phyloP scores from a whole-genome alignment of 768 basidiomycete species.

The Mycena vitilis region DNA sequence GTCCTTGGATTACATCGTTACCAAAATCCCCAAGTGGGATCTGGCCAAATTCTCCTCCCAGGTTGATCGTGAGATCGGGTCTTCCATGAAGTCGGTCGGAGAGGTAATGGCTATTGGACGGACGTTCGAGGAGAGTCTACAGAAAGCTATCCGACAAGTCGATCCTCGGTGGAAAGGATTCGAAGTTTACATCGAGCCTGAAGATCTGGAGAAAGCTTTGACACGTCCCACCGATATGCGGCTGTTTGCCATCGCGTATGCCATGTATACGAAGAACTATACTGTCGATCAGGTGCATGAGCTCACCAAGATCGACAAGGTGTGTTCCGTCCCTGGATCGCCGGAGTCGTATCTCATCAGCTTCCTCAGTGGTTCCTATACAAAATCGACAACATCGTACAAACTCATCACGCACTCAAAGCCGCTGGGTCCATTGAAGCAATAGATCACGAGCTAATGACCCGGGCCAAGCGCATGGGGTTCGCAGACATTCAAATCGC shows the following conservation, averaged over 20 bases:
- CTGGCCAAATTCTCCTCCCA: conserved; percentile 96
- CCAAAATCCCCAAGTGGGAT: conserved; percentile 99
- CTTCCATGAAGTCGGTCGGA: conserved; percentile 99
- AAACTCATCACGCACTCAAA: conserved; percentile 82
- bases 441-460: conserved; percentile 82
- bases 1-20: conserved; percentile 98
- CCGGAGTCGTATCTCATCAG: neutral
- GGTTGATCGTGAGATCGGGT: conserved; percentile 94
- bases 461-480: conserved; percentile 91
- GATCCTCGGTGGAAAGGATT: conserved; percentile 98
- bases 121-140: conserved; percentile 98
- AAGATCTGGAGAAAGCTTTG: conserved; percentile 86
- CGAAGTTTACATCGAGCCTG: conserved; percentile 90
- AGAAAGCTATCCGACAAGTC: conserved; percentile 98
- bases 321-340: conserved; percentile 41
- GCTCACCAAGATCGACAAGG: conserved; percentile 98
- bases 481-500: conserved; percentile 96
- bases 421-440: conserved; percentile 75
- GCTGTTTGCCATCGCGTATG: conserved; percentile 96
- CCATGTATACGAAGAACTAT: conserved; percentile 95
- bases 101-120: conserved; percentile 99
- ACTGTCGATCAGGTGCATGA: conserved; percentile 91
- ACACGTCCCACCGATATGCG: conserved; percentile 93
- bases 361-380: conserved; percentile 90
- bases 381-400: conserved; percentile 99